Percentiles rank a stretch among this genome's conserved stretches.
phyloP scores from a whole-genome alignment of 768 basidiomycete species.

The Macrocybe gigantea region DNA sequence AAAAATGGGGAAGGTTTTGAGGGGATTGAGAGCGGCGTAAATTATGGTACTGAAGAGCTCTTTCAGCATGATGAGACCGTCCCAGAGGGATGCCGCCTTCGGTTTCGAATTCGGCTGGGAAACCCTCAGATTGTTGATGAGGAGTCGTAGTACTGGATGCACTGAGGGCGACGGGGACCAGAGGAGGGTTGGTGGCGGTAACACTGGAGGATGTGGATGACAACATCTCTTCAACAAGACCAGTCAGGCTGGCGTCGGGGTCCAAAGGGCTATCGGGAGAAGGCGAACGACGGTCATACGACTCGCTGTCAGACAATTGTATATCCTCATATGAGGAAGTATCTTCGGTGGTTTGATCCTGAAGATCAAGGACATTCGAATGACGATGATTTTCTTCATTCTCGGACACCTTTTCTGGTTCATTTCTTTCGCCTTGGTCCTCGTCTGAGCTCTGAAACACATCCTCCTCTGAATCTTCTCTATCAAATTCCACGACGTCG shows the following conservation, averaged over 20 bases:
- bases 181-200: constrained; percentile 4
- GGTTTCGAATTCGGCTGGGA: constrained; percentile 53
- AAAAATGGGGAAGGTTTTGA: constrained; percentile 24
- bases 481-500: constrained; percentile 78
- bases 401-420: constrained; percentile 17
- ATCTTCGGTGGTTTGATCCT: constrained; percentile 13
- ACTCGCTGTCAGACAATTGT: constrained; percentile 30
- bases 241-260: constrained; percentile 57
- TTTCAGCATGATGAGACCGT: constrained; percentile 54
- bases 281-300: constrained; percentile 5
- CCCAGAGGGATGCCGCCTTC: constrained; percentile 63
- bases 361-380: neutral
- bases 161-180: neutral
- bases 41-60: constrained; percentile 37
- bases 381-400: constrained; percentile 23
- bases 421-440: constrained; percentile 22
- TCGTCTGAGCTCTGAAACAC: constrained; percentile 11
- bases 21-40: constrained; percentile 25
- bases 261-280: constrained; percentile 28
- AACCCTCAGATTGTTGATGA: constrained; percentile 17
- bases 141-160: constrained; percentile 38
- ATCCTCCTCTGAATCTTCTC: constrained; percentile 40
- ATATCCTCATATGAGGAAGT: constrained; percentile 40
- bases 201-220: constrained; percentile 27
- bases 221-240: constrained; percentile 69